These are phyloP conservation scores for Ramaria sp. DNA, from an alignment of 768 basidiomycete species.

Conservation along the genomic window DNA sequence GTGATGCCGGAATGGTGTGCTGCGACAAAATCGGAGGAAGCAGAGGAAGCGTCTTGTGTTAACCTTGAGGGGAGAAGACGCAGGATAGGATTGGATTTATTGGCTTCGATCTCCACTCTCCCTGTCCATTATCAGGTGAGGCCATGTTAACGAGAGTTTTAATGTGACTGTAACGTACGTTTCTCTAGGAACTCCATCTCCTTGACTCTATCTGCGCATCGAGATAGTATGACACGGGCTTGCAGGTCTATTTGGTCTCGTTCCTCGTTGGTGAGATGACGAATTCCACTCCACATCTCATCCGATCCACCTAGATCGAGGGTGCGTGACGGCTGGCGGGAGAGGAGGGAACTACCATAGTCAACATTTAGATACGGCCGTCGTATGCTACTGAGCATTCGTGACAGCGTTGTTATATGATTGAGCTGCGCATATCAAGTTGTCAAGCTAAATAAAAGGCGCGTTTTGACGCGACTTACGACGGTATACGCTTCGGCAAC, in stretches of 20 bases:
- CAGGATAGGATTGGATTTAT: conserved; percentile 52
- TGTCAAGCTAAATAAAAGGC: not conserved
- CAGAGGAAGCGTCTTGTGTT: conserved; percentile 37
- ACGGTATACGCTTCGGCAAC: conserved; percentile 67
- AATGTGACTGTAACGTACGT: conserved; percentile 42
- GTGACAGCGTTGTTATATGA: conserved; percentile 58
- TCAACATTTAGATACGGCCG: conserved; percentile 83
- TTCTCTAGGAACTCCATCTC: conserved; percentile 85
- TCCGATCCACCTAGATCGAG: conserved; percentile 42
- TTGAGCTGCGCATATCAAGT: conserved; percentile 39
- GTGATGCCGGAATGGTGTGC: conserved; percentile 90
- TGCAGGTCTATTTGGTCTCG: conserved; percentile 94
- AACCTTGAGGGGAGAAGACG: conserved; percentile 66
- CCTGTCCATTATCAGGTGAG: conserved; percentile 29
- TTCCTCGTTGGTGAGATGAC: conserved; percentile 77
- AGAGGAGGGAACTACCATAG: conserved; percentile 39
- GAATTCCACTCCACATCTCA: conserved; percentile 52
- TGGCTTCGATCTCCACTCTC: conserved; percentile 55
- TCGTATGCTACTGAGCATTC: conserved; percentile 67
- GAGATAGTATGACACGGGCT: conserved; percentile 72
- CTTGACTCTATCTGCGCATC: conserved; percentile 79
- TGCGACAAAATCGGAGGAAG: conserved; percentile 64
- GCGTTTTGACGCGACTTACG: conserved; percentile 29
- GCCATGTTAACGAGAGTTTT: conserved; percentile 8
- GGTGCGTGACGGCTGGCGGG: conserved; percentile 39